A percentile compares a stretch with the other conserved stretches of the same genome.
phyloP scores from a whole-genome alignment of 805 yeast genomes.

The Jamesozyma jinghongensis region DNA sequence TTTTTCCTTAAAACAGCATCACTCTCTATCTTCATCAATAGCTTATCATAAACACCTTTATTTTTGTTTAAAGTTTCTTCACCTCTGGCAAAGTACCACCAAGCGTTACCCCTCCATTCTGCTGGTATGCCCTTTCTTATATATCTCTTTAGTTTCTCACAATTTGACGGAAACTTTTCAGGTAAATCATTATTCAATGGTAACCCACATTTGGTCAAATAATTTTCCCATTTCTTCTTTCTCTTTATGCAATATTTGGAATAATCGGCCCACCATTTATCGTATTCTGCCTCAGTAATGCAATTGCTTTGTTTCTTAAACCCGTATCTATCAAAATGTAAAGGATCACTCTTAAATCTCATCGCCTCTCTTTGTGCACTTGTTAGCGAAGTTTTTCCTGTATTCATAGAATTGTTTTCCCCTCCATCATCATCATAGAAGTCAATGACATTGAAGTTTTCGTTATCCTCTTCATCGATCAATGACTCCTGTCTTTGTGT shows the following conservation, averaged over 20 bases:
- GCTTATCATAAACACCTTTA: conserved; percentile 65
- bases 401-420: neutral
- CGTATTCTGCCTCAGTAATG: conserved; percentile 48
- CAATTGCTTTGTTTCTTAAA: conserved; percentile 63
- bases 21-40: conserved; percentile 46
- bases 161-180: conserved; percentile 61
- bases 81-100: conserved; percentile 93
- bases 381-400: conserved; percentile 1
- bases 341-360: conserved; percentile 4
- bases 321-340: conserved; percentile 69
- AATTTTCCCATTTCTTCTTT: conserved; percentile 63
- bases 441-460: neutral
- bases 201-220: conserved; percentile 62
- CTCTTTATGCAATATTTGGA: conserved; percentile 51
- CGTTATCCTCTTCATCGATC: neutral
- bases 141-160: conserved; percentile 68
- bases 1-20: conserved; percentile 26
- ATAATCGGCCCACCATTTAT: conserved; percentile 69
- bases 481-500: neutral
- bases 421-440: neutral
- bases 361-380: conserved; percentile 6
- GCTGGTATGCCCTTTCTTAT: conserved; percentile 91
- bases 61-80: conserved; percentile 59
- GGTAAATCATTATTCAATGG: conserved; percentile 43
- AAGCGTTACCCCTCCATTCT: conserved; percentile 93